phyloP scores from a whole-genome alignment of 2,329 filamentous ascomycete genomes.

The Phialophora verrucosa region DNA sequence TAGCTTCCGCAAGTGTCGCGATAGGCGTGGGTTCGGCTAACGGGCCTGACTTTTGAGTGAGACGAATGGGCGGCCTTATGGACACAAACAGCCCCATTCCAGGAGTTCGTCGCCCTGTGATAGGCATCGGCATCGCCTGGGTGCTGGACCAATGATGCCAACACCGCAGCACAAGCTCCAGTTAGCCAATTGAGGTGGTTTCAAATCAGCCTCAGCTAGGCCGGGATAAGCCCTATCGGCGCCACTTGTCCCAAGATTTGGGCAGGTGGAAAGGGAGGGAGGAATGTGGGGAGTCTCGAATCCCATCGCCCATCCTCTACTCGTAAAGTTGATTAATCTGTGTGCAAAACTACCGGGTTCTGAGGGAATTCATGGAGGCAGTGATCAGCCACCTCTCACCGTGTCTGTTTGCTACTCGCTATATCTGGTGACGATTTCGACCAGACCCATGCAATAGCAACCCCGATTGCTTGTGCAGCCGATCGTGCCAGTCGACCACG shows the following conservation, averaged over 20 bases:
- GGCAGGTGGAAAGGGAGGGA: constrained; percentile 6
- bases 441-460: neutral
- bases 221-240: constrained; percentile 1
- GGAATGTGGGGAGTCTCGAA: constrained; percentile 4
- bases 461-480: neutral
- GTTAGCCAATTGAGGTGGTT: constrained; percentile 11
- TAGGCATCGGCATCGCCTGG: constrained; percentile 2
- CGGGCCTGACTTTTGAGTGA: neutral
- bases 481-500: neutral
- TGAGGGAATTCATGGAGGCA: neutral
- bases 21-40: constrained; percentile 1
- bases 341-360: neutral
- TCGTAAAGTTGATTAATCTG: neutral
- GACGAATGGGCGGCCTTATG: constrained; percentile 17
- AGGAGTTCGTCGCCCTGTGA: constrained; percentile 4
- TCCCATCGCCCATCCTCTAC: neutral
- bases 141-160: constrained; percentile 9
- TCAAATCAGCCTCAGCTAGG: constrained; percentile 22
- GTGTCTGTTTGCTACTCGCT: neutral
- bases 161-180: constrained; percentile 1
- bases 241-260: constrained; percentile 11
- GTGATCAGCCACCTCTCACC: neutral
- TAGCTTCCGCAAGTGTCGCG: constrained; percentile 19
- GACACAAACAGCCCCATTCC: neutral
- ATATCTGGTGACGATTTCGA: neutral